phyloP scores from a whole-genome alignment of 805 yeast genomes.

The Wickerhamomyces bovis region DNA sequence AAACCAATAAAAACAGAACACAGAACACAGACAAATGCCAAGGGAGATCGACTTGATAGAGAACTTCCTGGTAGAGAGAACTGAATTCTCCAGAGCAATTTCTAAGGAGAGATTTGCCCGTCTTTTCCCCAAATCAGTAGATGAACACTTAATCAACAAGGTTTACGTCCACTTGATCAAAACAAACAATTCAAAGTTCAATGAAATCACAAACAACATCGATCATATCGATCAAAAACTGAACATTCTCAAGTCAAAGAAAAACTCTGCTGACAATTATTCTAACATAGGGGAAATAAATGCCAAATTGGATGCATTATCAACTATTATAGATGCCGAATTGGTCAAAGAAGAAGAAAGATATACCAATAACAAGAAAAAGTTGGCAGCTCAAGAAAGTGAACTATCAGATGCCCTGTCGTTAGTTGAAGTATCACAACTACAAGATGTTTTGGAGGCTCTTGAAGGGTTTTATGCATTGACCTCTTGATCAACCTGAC shows the following conservation, averaged over 20 bases:
- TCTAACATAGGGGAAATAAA: conserved; percentile 7
- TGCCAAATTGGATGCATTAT: conserved; percentile 23
- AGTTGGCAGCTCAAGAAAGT: conserved; percentile 5
- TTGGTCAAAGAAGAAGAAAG: conserved; percentile 18
- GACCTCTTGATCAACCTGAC: conserved; percentile 19
- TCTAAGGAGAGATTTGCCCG: conserved; percentile 6
- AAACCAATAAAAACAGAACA: not conserved
- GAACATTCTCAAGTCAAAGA: not conserved
- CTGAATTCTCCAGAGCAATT: conserved; percentile 4
- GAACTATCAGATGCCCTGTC: conserved; percentile 15
- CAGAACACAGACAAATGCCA: conserved; percentile 6
- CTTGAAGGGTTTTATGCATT: conserved; percentile 11
- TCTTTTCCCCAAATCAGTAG: conserved; percentile 12
- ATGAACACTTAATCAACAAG: conserved; percentile 1
- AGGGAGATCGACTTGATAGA: conserved; percentile 13
- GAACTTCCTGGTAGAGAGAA: conserved; percentile 14
- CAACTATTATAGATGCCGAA: conserved; percentile 25
- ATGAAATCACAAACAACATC: conserved; percentile 3
- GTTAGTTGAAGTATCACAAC: not conserved
- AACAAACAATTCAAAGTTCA: conserved; percentile 1
- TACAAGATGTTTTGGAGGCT: not conserved
- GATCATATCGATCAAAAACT: not conserved
- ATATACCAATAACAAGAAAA: conserved; percentile 8
- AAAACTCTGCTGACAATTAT: not conserved
- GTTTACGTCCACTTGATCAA: conserved; percentile 6